Evolutionary conservation across 225 moss, liverwort and hornwort species (phyloP).

Genomic region (Pseudoscleropodium purum): DNA sequence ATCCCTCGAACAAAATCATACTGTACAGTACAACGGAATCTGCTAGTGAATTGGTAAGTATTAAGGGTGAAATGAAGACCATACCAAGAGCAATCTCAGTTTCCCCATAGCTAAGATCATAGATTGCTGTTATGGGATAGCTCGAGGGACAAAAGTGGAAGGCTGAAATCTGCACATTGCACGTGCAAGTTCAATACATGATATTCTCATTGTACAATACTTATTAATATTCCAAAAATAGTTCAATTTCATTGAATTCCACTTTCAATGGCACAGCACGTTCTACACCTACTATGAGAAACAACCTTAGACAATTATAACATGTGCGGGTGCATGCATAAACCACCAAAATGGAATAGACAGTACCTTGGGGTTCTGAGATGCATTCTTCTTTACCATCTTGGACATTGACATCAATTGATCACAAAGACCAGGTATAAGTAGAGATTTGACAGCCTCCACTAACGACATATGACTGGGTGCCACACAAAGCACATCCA

Average conservation of each 20-base stretch:
- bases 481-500: neutral
- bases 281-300: neutral
- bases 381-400: neutral
- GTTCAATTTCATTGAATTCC: neutral
- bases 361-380: neutral
- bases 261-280: neutral
- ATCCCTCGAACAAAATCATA: neutral
- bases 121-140: constrained; percentile 68
- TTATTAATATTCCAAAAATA: neutral
- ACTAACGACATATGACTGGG: neutral
- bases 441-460: neutral
- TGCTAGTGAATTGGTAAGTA: neutral
- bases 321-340: neutral
- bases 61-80: neutral
- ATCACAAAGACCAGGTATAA: neutral
- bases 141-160: constrained; percentile 77
- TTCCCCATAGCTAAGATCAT: constrained; percentile 88
- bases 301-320: neutral
- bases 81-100: constrained; percentile 61
- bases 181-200: neutral
- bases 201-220: neutral
- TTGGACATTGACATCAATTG: neutral
- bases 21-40: neutral
- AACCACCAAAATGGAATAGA: neutral
- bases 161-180: constrained; percentile 54